These are phyloP conservation scores for Melanomma pulvis-pyrius DNA, from an alignment of 495 filamentous ascomycete species.

Conservation along the genomic window DNA sequence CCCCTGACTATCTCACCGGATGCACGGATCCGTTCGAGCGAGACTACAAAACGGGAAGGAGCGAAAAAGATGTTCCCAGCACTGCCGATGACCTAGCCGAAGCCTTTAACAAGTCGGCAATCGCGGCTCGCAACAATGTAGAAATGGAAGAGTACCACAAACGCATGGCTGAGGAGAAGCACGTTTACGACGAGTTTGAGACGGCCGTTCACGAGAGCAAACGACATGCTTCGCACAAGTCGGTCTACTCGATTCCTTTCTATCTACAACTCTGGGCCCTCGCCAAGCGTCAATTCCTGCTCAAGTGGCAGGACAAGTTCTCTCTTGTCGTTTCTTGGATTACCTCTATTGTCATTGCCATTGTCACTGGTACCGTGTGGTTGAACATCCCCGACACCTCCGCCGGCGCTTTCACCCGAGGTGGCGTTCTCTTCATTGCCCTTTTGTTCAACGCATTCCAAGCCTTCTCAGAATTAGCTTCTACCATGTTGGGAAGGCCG, in stretches of 20 bases:
- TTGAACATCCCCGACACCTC: conserved; percentile 67
- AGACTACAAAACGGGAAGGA: conserved; percentile 68
- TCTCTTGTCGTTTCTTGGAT: conserved; percentile 74
- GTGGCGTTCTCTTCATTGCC: conserved; percentile 74
- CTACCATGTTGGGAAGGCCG: conserved; percentile 71
- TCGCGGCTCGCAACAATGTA: conserved; percentile 56
- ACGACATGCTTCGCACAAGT: conserved; percentile 67
- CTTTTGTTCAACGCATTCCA: conserved; percentile 81
- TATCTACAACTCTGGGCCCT: conserved; percentile 78
- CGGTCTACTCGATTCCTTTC: conserved; percentile 80
- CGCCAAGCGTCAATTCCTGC: conserved; percentile 78
- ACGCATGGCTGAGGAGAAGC: conserved; percentile 61
- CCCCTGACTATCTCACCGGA: conserved; percentile 82
- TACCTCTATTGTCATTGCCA: conserved; percentile 73
- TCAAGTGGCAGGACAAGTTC: conserved; percentile 85
- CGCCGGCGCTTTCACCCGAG: conserved; percentile 73
- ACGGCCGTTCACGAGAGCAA: conserved; percentile 77
- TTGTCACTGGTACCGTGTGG: conserved; percentile 79
- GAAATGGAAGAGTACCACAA: conserved; percentile 72
- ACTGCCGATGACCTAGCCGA: conserved; percentile 63
- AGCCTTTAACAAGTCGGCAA: conserved; percentile 68
- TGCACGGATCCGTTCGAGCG: conserved; percentile 83
- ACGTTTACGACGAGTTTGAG: conserved; percentile 73
- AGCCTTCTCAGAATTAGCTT: conserved; percentile 71
- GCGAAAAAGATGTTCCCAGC: conserved; percentile 64